A percentile compares a stretch with the other conserved stretches of the same genome.
Evolutionary conservation across 306 rosid species (phyloP).

Genomic region (Canavalia ensiformis): DNA sequence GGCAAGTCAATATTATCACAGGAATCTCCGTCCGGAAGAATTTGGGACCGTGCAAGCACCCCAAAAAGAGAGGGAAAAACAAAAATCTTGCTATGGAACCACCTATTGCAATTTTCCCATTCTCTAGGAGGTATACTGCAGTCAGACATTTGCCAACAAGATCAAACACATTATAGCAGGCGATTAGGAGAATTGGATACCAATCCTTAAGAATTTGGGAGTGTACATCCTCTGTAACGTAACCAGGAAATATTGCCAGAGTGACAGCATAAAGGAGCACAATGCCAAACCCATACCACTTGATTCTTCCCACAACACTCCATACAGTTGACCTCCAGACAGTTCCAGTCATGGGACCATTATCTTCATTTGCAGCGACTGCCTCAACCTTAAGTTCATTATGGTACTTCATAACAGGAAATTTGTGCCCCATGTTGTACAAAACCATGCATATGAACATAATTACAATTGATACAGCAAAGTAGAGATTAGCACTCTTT

Average conservation of each 20-base stretch:
- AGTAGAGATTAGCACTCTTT: slow-evolving; percentile 85
- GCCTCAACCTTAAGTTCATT: slow-evolving; percentile 70
- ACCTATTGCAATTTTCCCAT: slow-evolving; percentile 68
- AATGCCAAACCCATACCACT: slow-evolving; percentile 84
- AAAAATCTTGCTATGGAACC: slow-evolving; percentile 70
- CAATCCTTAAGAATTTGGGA: slow-evolving; percentile 82
- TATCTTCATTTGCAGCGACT: slow-evolving; percentile 62
- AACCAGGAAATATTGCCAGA: slow-evolving; percentile 89
- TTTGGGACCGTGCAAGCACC: slow-evolving; percentile 83
- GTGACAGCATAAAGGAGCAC: slow-evolving; percentile 79
- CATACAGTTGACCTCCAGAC: slow-evolving; percentile 70
- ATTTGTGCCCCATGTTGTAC: slow-evolving; percentile 71
- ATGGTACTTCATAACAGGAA: slow-evolving; percentile 86
- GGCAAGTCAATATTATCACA: slow-evolving; percentile 67
- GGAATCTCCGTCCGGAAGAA: slow-evolving; percentile 89
- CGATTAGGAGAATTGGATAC: slow-evolving; percentile 79
- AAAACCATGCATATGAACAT: slow-evolving; percentile 70
- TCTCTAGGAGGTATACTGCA: slow-evolving; percentile 68
- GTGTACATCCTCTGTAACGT: slow-evolving; percentile 92
- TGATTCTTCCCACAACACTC: slow-evolving; percentile 67
- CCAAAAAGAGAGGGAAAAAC: slow-evolving; percentile 88
- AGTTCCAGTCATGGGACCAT: slow-evolving; percentile 63
- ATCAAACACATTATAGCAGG: slow-evolving; percentile 81
- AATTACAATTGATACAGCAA: slow-evolving; percentile 72
- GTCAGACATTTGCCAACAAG: slow-evolving; percentile 88